A percentile compares a stretch with the other conserved stretches of the same genome.
phyloP scores from a whole-genome alignment of 805 yeast genomes.

The Candida namnaoensis region DNA sequence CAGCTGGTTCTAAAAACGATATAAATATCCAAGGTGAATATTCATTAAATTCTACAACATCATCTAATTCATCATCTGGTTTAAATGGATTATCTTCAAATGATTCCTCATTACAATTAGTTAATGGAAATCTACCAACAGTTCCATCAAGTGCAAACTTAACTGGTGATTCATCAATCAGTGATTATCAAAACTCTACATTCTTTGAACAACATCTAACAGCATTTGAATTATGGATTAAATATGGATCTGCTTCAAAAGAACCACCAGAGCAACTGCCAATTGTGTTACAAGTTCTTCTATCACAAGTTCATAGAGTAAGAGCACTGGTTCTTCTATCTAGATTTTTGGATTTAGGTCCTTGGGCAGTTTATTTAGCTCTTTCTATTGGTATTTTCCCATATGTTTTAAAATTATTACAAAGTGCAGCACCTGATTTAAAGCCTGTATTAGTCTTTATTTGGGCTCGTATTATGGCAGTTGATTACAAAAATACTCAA shows the following conservation, averaged over 20 bases:
- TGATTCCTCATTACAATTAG: not conserved
- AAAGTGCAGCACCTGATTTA: constrained; percentile 91
- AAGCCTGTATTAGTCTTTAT: constrained; percentile 92
- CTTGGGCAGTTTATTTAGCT: constrained; percentile 94
- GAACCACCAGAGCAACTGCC: constrained; percentile 95
- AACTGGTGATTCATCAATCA: constrained; percentile 16
- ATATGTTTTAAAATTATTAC: constrained; percentile 80
- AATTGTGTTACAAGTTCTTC: constrained; percentile 81
- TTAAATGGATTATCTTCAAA: constrained; percentile 1
- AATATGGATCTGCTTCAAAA: constrained; percentile 76
- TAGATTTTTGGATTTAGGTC: constrained; percentile 86
- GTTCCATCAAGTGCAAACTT: constrained; percentile 7
- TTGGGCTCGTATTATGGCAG: constrained; percentile 97
- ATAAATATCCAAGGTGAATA: not conserved
- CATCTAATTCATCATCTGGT: not conserved
- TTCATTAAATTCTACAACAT: not conserved
- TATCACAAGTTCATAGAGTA: constrained; percentile 90
- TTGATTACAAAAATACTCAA: constrained; percentile 84
- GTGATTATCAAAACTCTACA: constrained; percentile 78
- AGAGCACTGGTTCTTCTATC: constrained; percentile 81
- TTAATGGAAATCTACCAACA: constrained; percentile 1
- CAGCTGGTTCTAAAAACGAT: too few species aligned
- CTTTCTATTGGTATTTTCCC: constrained; percentile 94
- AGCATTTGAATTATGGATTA: constrained; percentile 94
- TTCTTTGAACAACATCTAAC: constrained; percentile 95